Evolutionary conservation across 2,329 filamentous ascomycete species (phyloP), one percentile per base, ranked within the genome.

Genomic region (Colletotrichum sp.): DNA sequence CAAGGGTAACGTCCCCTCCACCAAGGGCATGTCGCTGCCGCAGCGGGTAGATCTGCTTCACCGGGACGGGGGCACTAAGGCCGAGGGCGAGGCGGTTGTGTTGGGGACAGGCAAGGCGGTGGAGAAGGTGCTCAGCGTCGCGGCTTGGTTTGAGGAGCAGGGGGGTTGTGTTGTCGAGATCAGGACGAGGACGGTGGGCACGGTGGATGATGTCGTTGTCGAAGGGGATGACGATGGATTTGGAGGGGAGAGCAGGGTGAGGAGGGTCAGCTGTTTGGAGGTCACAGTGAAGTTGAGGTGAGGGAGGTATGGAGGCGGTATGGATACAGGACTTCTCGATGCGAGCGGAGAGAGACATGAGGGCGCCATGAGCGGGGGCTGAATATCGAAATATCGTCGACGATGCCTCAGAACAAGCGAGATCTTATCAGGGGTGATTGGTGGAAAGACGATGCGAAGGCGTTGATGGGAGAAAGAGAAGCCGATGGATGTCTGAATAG

Each of bases 41-140:
- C 84, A 87, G 22, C 87, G 89, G 72, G 83, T 91, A 66, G 83
- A 85, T 75, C 83, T 84, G 8, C 83, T 89, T 48, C 82, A 85
- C 80, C 81, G 82, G 61, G 81, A 82, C 69, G 78, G 78, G 65
- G 78, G 77, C 64, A 77, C 77, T 25, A 78, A 80, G 22, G 80
- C 80, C 5, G 82, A 82, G 25, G 82, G 83, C 12, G 82, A 80
- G 25, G 92, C 94, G 6, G 86, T 89, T 16, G 82, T 95, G 3
- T 88, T 93, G 70, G 94, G 91, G 9, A 93, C 92, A 0, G 93
- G 94, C 2, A 90, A 89, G 78, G 94, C 93, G 9, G 92, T 95
- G 34, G 87, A 90, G 77, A 92, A 91, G 83, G 90, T 90, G 1
- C 82, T 94, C 74, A 86, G 90, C 30, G 82, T 95, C 8, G 94